Percentiles rank a stretch among this genome's conserved stretches.
Evolutionary conservation across 257 asterid species (phyloP).

Genomic region (Solanum dulcamara): DNA sequence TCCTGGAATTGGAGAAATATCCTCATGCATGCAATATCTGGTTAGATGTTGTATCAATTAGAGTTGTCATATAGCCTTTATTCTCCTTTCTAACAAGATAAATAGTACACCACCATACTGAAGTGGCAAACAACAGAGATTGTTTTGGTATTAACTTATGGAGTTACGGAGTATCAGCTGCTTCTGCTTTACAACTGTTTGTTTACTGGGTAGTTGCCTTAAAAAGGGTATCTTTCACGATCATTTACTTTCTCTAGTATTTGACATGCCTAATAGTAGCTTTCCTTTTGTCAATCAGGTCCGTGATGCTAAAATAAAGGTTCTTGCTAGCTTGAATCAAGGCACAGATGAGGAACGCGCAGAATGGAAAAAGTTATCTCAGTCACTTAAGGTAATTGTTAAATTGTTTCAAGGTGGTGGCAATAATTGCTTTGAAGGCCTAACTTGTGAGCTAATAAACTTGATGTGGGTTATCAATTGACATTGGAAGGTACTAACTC

Average conservation of each 20-base stretch:
- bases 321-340: constrained; percentile 63
- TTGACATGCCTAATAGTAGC: not conserved
- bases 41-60: not conserved
- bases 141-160: not conserved
- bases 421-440: not conserved
- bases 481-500: not conserved
- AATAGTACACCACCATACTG: not conserved
- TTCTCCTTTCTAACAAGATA: not conserved
- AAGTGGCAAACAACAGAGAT: not conserved
- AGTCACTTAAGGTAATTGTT: constrained; percentile 57
- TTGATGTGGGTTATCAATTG: not conserved
- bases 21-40: not conserved
- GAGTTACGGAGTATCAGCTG: not conserved
- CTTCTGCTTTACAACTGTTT: not conserved
- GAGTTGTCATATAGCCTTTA: not conserved
- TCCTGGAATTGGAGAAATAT: not conserved
- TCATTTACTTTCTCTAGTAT: not conserved
- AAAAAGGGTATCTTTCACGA: not conserved
- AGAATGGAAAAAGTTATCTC: constrained; percentile 71
- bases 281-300: constrained; percentile 46
- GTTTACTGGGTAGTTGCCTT: not conserved
- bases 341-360: constrained; percentile 60
- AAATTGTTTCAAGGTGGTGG: not conserved
- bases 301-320: constrained; percentile 80
- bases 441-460: not conserved